phyloP scores from a whole-genome alignment of 371 early-diverging fungal genomes.

The Lichtheimia ramosa region DNA sequence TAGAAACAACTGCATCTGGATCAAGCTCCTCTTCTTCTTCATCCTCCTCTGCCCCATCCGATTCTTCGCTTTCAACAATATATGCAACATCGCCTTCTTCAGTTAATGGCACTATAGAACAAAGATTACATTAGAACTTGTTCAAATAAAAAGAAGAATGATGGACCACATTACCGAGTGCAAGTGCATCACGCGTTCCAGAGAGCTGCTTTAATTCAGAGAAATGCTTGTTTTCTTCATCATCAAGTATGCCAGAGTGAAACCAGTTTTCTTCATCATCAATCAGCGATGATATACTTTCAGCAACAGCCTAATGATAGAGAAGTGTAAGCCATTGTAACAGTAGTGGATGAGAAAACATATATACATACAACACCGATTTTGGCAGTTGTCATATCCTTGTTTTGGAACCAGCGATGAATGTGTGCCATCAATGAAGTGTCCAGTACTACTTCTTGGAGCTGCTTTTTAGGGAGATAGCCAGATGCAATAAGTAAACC shows the following conservation, averaged over 20 bases:
- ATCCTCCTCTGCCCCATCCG: conserved; percentile 7
- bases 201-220: conserved; percentile 20
- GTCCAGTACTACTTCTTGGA: conserved; percentile 8
- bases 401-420: conserved; percentile 25
- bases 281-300: conserved; percentile 24
- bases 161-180: not conserved
- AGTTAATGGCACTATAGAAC: not conserved
- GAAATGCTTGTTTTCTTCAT: conserved; percentile 11
- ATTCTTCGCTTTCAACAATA: not conserved
- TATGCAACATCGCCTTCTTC: not conserved
- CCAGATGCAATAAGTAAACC: conserved; percentile 24
- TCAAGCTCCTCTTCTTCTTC: conserved; percentile 38
- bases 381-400: conserved; percentile 25
- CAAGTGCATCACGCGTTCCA: conserved; percentile 15
- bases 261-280: conserved; percentile 25
- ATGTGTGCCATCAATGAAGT: conserved; percentile 18
- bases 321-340: not conserved
- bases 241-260: conserved; percentile 29
- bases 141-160: not conserved
- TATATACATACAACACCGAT: conserved; percentile 30
- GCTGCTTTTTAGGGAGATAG: conserved; percentile 14
- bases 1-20: conserved; percentile 29
- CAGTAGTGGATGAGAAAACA: not conserved
- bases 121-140: not conserved
- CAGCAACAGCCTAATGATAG: conserved; percentile 28